Percentiles rank a stretch among this genome's conserved stretches.
Evolutionary conservation across 495 filamentous ascomycete genomes (phyloP).

Genomic region (Aspergillus panamensis): DNA sequence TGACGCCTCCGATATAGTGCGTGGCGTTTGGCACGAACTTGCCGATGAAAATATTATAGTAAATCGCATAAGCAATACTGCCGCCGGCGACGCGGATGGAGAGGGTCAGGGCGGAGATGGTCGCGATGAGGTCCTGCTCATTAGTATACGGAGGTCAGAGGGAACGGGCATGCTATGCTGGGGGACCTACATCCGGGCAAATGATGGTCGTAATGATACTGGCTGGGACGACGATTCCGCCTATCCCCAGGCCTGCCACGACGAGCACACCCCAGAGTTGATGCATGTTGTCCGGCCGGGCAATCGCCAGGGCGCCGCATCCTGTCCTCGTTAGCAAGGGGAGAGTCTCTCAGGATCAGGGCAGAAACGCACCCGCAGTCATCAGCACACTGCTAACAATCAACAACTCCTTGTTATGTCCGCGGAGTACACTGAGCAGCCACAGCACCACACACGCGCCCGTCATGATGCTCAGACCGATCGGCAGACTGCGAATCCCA

Average conservation of each 20-base stretch:
- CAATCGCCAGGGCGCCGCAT: slow-evolving; percentile 59
- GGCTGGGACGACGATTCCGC: slow-evolving; percentile 69
- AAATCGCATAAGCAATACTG: slow-evolving; percentile 66
- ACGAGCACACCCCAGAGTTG: slow-evolving; percentile 61
- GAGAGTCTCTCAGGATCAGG: not conserved
- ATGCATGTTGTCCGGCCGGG: slow-evolving; percentile 55
- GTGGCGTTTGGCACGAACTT: slow-evolving; percentile 56
- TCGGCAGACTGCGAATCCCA: slow-evolving; percentile 62
- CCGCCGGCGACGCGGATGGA: slow-evolving; percentile 70
- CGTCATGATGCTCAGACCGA: slow-evolving; percentile 59
- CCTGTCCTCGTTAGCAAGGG: slow-evolving; percentile 28
- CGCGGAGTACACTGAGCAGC: slow-evolving; percentile 56
- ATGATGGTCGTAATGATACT: slow-evolving; percentile 71
- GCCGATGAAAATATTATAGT: slow-evolving; percentile 71
- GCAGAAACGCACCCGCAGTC: slow-evolving; percentile 54
- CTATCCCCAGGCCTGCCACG: slow-evolving; percentile 67
- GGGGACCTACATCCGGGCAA: slow-evolving; percentile 54
- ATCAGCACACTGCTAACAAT: slow-evolving; percentile 61
- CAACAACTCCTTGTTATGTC: slow-evolving; percentile 61
- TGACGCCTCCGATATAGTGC: slow-evolving; percentile 52
- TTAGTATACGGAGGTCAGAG: slow-evolving; percentile 1
- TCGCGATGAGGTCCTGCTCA: slow-evolving; percentile 62
- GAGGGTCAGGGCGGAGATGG: slow-evolving; percentile 67
- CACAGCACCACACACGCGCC: slow-evolving; percentile 62
- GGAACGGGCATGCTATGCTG: not conserved